Evolutionary conservation across 1,139 yeast genomes (phyloP).

Genomic region (Entelexis paramagnoliae): DNA sequence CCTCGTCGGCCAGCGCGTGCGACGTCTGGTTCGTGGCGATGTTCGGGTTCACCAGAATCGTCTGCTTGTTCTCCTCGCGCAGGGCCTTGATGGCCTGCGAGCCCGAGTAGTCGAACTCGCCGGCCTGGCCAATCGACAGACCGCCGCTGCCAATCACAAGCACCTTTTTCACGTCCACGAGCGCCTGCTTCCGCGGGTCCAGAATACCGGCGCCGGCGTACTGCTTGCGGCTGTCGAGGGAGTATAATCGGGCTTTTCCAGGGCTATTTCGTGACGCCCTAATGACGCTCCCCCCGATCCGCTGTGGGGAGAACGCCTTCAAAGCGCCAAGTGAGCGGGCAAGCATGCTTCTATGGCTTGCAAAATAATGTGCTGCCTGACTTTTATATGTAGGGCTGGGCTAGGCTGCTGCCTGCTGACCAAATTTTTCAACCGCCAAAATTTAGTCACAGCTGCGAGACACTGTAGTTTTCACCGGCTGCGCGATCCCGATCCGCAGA

Average conservation of each 20-base stretch:
- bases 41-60: constrained; percentile 88
- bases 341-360: constrained; percentile 8
- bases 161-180: constrained; percentile 82
- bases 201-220: constrained; percentile 49
- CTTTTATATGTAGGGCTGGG: constrained; percentile 6
- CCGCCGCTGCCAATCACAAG: constrained; percentile 97
- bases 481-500: background rate
- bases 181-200: constrained; percentile 38
- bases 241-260: constrained; percentile 20
- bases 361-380: background rate
- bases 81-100: constrained; percentile 96
- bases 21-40: constrained; percentile 97
- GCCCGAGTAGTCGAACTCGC: constrained; percentile 96
- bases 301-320: constrained; percentile 11
- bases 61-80: constrained; percentile 74
- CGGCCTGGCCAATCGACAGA: constrained; percentile 96
- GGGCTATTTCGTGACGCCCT: constrained; percentile 20
- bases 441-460: background rate
- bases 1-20: constrained; percentile 88
- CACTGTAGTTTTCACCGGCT: background rate
- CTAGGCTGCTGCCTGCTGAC: background rate
- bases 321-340: constrained; percentile 15
- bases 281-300: constrained; percentile 11
- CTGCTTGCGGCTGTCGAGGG: constrained; percentile 19
- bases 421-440: background rate